Base-by-base conservation (phyloP, 2,329 filamentous ascomycete genomes). In the Leptodontidium sp. region DNA sequence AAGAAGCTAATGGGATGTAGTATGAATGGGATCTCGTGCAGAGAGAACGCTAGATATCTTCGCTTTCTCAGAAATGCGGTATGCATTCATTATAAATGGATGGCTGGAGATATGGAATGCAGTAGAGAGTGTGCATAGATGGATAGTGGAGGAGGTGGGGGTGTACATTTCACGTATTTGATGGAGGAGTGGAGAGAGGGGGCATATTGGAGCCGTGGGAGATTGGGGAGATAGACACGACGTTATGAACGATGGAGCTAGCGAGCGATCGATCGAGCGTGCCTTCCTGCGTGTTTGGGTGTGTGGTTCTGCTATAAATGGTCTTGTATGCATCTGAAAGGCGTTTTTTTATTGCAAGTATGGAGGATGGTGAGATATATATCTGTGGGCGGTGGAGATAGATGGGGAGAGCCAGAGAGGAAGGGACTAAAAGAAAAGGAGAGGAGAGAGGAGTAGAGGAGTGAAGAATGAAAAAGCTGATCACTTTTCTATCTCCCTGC, bases 21-120 rank as follows among this genome's bases (percentile, higher is more conserved):
- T 67, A 63, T 66, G 64, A 73, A 53, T 71, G 70, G 68, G 59
- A 66, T 32, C 40, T 68, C 4, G 61, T 65, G 7, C 52, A 67
- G 55, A 38, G 64, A 38, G 64, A 62, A 21, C 55, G 61, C 8
- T 67, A 64, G 43, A 43, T 5, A 57, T 24, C 35, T 26, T 8
- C 29, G 21, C 21, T 21, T 21, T 21, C 21, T 21, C 21, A 21
- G 21, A 21, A 21, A 21, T 21, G 21, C 21, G 21, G 21, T 21
- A 21, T 21, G 21, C 21, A 21, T 21, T 21, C 21, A 21, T 21
- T 21, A 21, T 29, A 43, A 15, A 24, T n/a, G 17, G 29, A 12
- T 40, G 24, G 53, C 50, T 32, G 15, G 6, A 35, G 57, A 45
- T 7, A 17, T 6, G 26, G 26, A 15, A 32, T 1, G 6, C 21